Evolutionary conservation across 225 moss, liverwort and hornwort genomes (phyloP), one percentile per base, ranked within the genome.

Genomic region (Lunularia cruciata): DNA sequence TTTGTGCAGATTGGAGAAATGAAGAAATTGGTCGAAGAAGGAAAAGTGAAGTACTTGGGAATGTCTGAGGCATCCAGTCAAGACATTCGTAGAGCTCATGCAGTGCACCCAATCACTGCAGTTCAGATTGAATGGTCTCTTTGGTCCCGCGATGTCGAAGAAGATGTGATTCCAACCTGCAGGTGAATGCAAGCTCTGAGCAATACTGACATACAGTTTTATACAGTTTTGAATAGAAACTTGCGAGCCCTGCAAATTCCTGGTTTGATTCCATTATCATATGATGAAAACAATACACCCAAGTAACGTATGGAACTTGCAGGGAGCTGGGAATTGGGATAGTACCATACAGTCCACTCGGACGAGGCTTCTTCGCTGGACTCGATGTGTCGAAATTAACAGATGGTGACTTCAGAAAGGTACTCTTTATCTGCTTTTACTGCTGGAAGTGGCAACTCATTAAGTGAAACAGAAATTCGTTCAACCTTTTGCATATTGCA

Each of bases 91-190:
- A 63, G 83, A 36, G 83, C 83, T 46, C 81, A 83, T 55, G 74
- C 78, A 53, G 83, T 83, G 71, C 81, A 83, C 65, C 81, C 83
- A 11, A 86, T 83, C 65, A 81, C 86, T 27, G 78, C 83, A 1
- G 70, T 83, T 45, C 83, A 83, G 66, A 1, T 83, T 3, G 80
- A 83, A 55, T 76, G 65, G 58, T 83, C 83, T 26, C 77, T 86
- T 27, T 83, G 86, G 78, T 67, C 61, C 51, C 80, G 83, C 32
- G 86, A 83, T 36, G 60, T 83, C 14, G 80, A 86, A 54, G 80
- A 83, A 61, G 83, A 83, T 35, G 64, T 86, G 47, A 74, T 85
- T 72, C 76, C 74, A 31, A 85, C 85, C 16, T 75, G 79, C 85
- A 82, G 67, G 85, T 82, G 16, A 46, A 32, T 3, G 11, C 6